These are phyloP conservation scores for Sporothrix humicola DNA, from an alignment of 2,329 filamentous ascomycete species.

Conservation along the genomic window DNA sequence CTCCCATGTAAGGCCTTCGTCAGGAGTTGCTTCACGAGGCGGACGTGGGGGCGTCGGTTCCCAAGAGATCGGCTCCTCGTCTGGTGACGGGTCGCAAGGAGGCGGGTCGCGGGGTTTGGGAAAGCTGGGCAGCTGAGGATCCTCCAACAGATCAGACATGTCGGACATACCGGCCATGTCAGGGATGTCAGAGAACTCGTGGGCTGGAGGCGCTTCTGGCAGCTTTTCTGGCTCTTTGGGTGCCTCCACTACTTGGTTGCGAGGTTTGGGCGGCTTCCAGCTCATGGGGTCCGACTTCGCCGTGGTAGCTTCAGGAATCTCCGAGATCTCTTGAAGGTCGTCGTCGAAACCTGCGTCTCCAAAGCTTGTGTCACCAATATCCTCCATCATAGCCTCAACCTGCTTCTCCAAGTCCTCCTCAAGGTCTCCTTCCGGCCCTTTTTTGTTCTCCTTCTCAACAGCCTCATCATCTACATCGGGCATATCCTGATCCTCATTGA, in stretches of 20 bases:
- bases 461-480: neutral
- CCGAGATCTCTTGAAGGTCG: neutral
- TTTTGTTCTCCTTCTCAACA: neutral
- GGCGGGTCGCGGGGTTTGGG: neutral
- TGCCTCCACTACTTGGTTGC: neutral
- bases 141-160: conserved; percentile 18
- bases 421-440: neutral
- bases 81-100: neutral
- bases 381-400: neutral
- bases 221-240: neutral
- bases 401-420: conserved; percentile 35
- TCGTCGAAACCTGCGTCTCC: neutral
- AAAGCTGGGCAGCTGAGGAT: conserved; percentile 3
- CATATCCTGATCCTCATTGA: neutral
- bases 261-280: neutral
- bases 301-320: neutral
- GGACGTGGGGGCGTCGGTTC: neutral
- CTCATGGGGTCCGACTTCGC: neutral
- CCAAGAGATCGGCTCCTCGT: conserved; percentile 1
- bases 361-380: neutral
- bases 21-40: conserved; percentile 2
- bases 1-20: neutral
- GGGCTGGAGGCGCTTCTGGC: neutral
- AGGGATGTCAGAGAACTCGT: neutral
- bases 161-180: conserved; percentile 10